Percentiles rank a stretch among this genome's conserved stretches.
These are phyloP conservation scores for Trichoderma oligosporum DNA, from an alignment of 2,329 filamentous ascomycete species.

Conservation along the genomic window DNA sequence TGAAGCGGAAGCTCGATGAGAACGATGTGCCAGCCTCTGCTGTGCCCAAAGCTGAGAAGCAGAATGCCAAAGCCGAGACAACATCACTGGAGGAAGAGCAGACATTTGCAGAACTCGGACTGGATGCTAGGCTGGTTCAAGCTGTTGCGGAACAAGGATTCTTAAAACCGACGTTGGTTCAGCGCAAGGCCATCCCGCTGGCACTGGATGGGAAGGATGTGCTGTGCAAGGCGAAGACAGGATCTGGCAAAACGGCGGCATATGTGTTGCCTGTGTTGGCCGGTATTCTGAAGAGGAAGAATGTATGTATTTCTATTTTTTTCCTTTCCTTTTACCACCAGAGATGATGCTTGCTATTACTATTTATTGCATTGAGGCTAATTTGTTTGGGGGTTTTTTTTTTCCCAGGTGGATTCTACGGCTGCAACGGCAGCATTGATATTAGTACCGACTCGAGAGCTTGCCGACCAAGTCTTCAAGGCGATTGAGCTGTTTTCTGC, in stretches of 20 bases:
- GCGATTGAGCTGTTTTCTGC: conserved; percentile 70
- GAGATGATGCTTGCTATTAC: not conserved
- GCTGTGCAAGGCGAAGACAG: conserved; percentile 87
- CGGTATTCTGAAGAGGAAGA: conserved; percentile 74
- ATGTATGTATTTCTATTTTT: too few relatives aligned
- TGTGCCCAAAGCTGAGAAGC: conserved; percentile 26
- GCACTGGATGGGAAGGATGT: conserved; percentile 86
- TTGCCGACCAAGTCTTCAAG: conserved; percentile 86
- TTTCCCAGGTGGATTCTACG: conserved; percentile 46
- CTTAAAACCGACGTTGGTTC: conserved; percentile 80
- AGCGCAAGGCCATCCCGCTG: conserved; percentile 81
- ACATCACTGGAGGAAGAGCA: conserved; percentile 32
- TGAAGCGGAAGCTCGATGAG: conserved; percentile 61
- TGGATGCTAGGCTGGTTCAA: conserved; percentile 83
- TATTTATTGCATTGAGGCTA: not conserved
- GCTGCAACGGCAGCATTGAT: conserved; percentile 71
- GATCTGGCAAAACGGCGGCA: conserved; percentile 95
- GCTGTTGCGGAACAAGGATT: conserved; percentile 82
- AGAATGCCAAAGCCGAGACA: conserved; percentile 24
- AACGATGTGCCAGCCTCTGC: conserved; percentile 46
- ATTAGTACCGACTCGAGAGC: conserved; percentile 88
- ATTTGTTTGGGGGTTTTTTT: not conserved
- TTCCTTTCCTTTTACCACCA: too few relatives aligned
- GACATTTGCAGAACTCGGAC: conserved; percentile 71
- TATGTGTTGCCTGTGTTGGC: conserved; percentile 89